These are phyloP conservation scores for Boechera retrofracta DNA, from an alignment of 345 rosid species.

Conservation along the genomic window DNA sequence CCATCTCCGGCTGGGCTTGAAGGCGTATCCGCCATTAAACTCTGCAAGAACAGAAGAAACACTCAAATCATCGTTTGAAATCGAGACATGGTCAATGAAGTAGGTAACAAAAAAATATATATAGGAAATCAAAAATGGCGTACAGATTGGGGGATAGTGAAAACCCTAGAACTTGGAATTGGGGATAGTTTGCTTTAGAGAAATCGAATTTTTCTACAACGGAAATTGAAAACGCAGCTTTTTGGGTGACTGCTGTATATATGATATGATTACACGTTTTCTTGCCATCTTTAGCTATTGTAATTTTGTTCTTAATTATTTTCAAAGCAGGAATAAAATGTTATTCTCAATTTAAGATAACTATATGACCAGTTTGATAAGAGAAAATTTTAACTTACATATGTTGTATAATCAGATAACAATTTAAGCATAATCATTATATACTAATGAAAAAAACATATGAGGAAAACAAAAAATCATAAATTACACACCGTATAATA, in stretches of 20 bases:
- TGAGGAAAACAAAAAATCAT: too few species aligned
- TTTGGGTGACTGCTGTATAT: constrained; percentile 6
- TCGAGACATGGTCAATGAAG: neutral
- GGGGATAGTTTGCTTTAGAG: constrained; percentile 6
- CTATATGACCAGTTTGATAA: neutral
- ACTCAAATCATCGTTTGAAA: neutral
- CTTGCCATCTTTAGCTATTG: neutral
- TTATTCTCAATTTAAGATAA: neutral
- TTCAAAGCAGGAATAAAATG: neutral
- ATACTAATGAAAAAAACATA: neutral
- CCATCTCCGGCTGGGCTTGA: constrained; percentile 73
- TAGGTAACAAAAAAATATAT: neutral
- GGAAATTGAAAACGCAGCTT: neutral
- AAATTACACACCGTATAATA: too few species aligned
- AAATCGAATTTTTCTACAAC: neutral
- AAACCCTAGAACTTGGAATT: constrained; percentile 30
- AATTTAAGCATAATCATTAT: neutral
- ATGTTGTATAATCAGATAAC: too few species aligned
- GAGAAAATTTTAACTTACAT: neutral
- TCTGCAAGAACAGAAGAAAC: neutral
- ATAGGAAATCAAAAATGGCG: neutral
- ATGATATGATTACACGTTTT: neutral
- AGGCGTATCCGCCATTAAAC: constrained; percentile 63
- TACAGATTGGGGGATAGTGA: neutral
- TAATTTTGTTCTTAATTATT: too few species aligned